These are phyloP conservation scores for Nigrospora osmanthi DNA, from an alignment of 2,329 filamentous ascomycete species.

Conservation along the genomic window DNA sequence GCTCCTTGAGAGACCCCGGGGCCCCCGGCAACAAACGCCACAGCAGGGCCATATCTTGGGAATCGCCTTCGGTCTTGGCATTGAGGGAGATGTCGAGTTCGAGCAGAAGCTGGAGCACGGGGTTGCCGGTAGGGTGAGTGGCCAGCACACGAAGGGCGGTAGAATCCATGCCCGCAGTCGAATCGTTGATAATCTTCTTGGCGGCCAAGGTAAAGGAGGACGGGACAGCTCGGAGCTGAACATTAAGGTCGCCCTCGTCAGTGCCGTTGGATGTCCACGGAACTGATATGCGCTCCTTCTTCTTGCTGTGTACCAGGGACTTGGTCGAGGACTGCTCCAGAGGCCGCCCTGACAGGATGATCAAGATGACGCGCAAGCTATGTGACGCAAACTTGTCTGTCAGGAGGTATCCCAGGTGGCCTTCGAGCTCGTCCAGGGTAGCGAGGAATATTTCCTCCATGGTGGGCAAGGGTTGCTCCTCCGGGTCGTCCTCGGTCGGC, in stretches of 20 bases:
- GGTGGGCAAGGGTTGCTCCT: conserved; percentile 44
- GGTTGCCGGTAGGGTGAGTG: conserved; percentile 84
- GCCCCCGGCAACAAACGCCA: conserved; percentile 72
- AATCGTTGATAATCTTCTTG: conserved; percentile 74
- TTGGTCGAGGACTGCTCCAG: conserved; percentile 62
- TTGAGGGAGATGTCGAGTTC: conserved; percentile 76
- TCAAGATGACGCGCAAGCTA: conserved; percentile 73
- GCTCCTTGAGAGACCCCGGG: conserved; percentile 60
- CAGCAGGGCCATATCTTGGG: conserved; percentile 49
- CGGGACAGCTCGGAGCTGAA: conserved; percentile 56
- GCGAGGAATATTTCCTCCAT: conserved; percentile 83
- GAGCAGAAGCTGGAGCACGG: conserved; percentile 82
- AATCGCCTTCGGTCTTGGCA: conserved; percentile 44
- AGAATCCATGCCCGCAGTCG: conserved; percentile 66
- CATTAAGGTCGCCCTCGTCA: conserved; percentile 39
- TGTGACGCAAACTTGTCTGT: conserved; percentile 89
- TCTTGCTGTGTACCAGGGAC: conserved; percentile 80
- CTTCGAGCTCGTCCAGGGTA: conserved; percentile 81
- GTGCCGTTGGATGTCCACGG: conserved; percentile 42
- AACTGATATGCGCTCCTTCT: conserved; percentile 75
- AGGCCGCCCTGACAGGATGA: conserved; percentile 78
- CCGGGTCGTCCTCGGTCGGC: conserved; percentile 31
- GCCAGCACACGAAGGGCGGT: conserved; percentile 77
- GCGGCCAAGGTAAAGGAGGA: conserved; percentile 69
- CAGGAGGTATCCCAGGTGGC: conserved; percentile 72